A percentile compares a stretch with the other conserved stretches of the same genome.
Evolutionary conservation across 1,139 yeast species (phyloP).

Genomic region (Suhomyces panamericanus): DNA sequence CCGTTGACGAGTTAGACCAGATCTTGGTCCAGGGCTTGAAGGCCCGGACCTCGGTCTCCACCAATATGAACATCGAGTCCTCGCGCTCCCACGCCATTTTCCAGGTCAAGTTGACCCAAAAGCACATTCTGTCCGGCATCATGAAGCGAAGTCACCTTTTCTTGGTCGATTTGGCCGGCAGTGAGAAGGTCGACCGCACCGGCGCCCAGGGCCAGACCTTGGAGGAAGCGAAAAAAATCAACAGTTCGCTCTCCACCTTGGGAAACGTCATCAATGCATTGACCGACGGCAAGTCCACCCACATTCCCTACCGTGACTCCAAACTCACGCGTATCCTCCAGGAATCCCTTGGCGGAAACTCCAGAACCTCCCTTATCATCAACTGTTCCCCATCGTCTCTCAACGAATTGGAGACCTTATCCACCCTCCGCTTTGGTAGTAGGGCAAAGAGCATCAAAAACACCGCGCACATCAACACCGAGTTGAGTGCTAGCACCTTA

Average conservation of each 20-base stretch:
- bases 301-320: constrained; percentile 81
- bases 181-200: constrained; percentile 82
- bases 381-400: constrained; percentile 70
- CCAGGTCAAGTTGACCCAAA: constrained; percentile 64
- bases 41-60: constrained; percentile 58
- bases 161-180: constrained; percentile 85
- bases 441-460: constrained; percentile 75
- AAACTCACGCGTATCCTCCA: constrained; percentile 80
- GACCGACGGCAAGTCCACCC: constrained; percentile 66
- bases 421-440: constrained; percentile 78
- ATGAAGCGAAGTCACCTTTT: constrained; percentile 68
- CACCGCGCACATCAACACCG: constrained; percentile 67
- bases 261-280: constrained; percentile 82
- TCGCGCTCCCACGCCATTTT: constrained; percentile 84
- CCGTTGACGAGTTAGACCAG: constrained; percentile 57
- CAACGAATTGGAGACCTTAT: constrained; percentile 69
- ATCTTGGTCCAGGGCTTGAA: constrained; percentile 58
- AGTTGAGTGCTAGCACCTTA: constrained; percentile 59
- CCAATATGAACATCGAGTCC: constrained; percentile 74
- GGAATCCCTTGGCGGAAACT: constrained; percentile 85
- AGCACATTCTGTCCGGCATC: constrained; percentile 53
- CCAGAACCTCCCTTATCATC: constrained; percentile 75
- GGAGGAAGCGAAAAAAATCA: constrained; percentile 84
- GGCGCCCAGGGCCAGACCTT: constrained; percentile 75
- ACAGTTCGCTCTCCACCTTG: constrained; percentile 71